Conservation (phyloP, 441 rosid genomes). For the Metrosideros polymorpha region DNA sequence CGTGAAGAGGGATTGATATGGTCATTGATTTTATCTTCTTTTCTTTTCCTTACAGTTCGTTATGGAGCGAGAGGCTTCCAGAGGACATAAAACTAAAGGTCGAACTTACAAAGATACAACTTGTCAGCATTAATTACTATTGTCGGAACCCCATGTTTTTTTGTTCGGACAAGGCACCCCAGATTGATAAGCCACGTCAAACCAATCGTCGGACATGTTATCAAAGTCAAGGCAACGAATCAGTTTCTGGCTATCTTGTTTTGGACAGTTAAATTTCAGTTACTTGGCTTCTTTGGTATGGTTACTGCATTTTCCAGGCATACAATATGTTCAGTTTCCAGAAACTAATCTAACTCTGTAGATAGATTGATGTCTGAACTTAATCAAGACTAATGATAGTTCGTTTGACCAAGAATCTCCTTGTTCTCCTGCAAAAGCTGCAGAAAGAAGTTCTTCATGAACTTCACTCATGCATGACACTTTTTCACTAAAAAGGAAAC, state of each 20-base stretch:
- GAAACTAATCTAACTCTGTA: neutral
- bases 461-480: neutral
- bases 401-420: neutral
- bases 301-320: neutral
- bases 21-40: neutral
- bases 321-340: no score
- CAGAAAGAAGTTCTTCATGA: neutral
- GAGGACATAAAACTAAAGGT: neutral
- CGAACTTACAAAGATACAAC: neutral
- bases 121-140: neutral
- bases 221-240: neutral
- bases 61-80: neutral
- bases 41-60: neutral
- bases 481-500: neutral
- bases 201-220: neutral
- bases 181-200: neutral
- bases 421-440: neutral
- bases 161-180: neutral
- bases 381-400: neutral
- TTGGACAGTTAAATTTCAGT: neutral
- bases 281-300: neutral
- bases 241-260: neutral
- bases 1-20: neutral
- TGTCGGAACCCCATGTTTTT: rapidly evolving
- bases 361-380: neutral